Conservation (phyloP, 768 basidiomycete genomes). For the Mycena chlorophos region DNA sequence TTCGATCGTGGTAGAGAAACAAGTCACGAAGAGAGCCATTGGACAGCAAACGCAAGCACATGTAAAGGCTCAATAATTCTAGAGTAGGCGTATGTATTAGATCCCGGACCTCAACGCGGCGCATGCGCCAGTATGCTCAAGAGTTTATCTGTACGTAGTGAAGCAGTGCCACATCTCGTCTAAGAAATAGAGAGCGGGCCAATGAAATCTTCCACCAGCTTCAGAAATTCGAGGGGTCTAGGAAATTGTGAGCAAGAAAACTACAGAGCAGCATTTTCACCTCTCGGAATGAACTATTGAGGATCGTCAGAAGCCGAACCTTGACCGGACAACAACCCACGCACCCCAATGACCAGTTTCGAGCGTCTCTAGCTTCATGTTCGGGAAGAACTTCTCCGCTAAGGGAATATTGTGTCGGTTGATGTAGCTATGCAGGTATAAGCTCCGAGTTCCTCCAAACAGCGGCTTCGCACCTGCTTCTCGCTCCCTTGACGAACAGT, state of each 20-base stretch:
- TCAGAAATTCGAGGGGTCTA: conserved; percentile 16
- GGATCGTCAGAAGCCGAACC: neutral
- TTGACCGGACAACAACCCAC: conserved; percentile 21
- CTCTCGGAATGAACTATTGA: conserved; percentile 76
- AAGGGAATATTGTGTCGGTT: conserved; percentile 67
- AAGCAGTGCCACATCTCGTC: too few relatives aligned
- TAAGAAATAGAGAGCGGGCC: neutral
- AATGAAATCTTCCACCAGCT: conserved; percentile 14
- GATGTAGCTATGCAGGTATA: conserved; percentile 55
- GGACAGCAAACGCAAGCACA: too few relatives aligned
- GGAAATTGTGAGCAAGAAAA: neutral
- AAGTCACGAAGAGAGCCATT: too few relatives aligned
- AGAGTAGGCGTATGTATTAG: too few relatives aligned
- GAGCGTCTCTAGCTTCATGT: conserved; percentile 57
- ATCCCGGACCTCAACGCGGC: too few relatives aligned
- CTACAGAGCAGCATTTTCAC: conserved; percentile 30
- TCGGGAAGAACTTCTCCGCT: conserved; percentile 72
- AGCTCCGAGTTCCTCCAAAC: conserved; percentile 8
- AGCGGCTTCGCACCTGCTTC: conserved; percentile 55
- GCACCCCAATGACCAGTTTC: conserved; percentile 88
- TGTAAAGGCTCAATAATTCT: too few relatives aligned
- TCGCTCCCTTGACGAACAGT: conserved; percentile 76
- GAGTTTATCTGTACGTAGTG: too few relatives aligned
- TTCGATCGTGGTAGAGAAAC: too few relatives aligned
- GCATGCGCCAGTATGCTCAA: too few relatives aligned